These are phyloP conservation scores for Jacaranda copaia DNA, from an alignment of 257 asterid genomes.

Conservation along the genomic window DNA sequence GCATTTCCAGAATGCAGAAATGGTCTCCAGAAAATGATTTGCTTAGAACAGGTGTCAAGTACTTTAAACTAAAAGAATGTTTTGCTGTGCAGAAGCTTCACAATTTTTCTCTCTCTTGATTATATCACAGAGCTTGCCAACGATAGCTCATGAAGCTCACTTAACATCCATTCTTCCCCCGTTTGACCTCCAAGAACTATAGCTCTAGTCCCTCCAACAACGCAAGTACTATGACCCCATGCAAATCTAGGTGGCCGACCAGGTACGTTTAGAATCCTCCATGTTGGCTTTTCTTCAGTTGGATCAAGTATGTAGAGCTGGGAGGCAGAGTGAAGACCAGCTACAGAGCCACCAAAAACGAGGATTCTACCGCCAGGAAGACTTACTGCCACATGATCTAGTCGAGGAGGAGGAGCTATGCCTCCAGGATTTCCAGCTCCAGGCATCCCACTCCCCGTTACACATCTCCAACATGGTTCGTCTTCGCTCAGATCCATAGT, in stretches of 20 bases:
- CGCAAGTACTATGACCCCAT: slow-evolving; percentile 94
- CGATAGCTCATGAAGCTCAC: slow-evolving; percentile 88
- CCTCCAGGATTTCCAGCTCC: slow-evolving; percentile 98
- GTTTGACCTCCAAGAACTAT: slow-evolving; percentile 93
- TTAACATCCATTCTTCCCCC: slow-evolving; percentile 96
- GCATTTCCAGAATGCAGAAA: slow-evolving; percentile 35
- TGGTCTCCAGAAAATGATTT: neutral
- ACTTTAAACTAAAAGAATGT: slow-evolving; percentile 35
- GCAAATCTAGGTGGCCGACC: slow-evolving; percentile 91
- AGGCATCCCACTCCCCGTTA: slow-evolving; percentile 93
- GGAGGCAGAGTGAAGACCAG: slow-evolving; percentile 97
- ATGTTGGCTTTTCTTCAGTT: slow-evolving; percentile 92
- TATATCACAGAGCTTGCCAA: slow-evolving; percentile 64
- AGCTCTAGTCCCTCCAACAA: slow-evolving; percentile 95
- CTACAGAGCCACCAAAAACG: slow-evolving; percentile 92
- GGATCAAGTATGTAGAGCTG: slow-evolving; percentile 95
- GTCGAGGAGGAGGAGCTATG: slow-evolving; percentile 92
- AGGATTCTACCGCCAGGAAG: slow-evolving; percentile 89
- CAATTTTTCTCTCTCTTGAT: slow-evolving; percentile 19
- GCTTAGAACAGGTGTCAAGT: neutral
- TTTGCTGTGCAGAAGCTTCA: slow-evolving; percentile 30
- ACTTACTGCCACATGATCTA: slow-evolving; percentile 95
- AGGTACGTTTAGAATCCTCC: slow-evolving; percentile 91
- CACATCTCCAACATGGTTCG: slow-evolving; percentile 88
- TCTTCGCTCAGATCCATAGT: slow-evolving; percentile 95